Evolutionary conservation across 805 yeast species (phyloP).

Genomic region (Monosporozyma aerobia): DNA sequence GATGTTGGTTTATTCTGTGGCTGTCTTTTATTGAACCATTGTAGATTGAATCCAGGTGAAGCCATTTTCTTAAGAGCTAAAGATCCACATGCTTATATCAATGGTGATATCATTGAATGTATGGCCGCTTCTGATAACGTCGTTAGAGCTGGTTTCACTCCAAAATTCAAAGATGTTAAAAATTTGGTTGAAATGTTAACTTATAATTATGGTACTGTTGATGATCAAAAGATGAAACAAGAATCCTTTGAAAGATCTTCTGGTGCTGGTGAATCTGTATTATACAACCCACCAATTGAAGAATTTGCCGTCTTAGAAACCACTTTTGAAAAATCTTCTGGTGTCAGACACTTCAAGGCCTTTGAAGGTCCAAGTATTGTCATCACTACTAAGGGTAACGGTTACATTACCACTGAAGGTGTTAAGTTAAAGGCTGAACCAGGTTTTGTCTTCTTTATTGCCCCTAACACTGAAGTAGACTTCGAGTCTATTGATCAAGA

Average conservation of each 20-base stretch:
- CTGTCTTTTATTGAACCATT: constrained; percentile 84
- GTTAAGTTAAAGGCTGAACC: constrained; percentile 43
- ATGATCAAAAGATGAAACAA: constrained; percentile 84
- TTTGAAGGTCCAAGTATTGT: constrained; percentile 83
- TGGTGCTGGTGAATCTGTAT: constrained; percentile 57
- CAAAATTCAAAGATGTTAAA: constrained; percentile 92
- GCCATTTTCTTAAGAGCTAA: constrained; percentile 95
- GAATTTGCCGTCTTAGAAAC: constrained; percentile 93
- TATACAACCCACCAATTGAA: constrained; percentile 93
- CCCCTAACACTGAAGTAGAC: constrained; percentile 62
- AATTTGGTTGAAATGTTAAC: constrained; percentile 87
- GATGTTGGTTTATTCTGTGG: constrained; percentile 97
- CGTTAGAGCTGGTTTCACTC: constrained; percentile 98
- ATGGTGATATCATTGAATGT: constrained; percentile 97
- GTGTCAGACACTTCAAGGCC: constrained; percentile 46
- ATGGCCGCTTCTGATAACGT: constrained; percentile 99
- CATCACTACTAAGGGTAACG: constrained; percentile 75
- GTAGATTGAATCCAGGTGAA: constrained; percentile 74
- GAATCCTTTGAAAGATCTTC: constrained; percentile 39
- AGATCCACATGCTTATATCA: constrained; percentile 96
- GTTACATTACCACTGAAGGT: constrained; percentile 40
- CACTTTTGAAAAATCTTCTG: constrained; percentile 40
- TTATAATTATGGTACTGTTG: constrained; percentile 79
- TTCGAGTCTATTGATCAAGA: constrained; percentile 42
- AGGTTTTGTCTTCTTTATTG: constrained; percentile 80